These are phyloP conservation scores for Penicillium goetzii DNA, from an alignment of 495 filamentous ascomycete genomes.

Conservation along the genomic window DNA sequence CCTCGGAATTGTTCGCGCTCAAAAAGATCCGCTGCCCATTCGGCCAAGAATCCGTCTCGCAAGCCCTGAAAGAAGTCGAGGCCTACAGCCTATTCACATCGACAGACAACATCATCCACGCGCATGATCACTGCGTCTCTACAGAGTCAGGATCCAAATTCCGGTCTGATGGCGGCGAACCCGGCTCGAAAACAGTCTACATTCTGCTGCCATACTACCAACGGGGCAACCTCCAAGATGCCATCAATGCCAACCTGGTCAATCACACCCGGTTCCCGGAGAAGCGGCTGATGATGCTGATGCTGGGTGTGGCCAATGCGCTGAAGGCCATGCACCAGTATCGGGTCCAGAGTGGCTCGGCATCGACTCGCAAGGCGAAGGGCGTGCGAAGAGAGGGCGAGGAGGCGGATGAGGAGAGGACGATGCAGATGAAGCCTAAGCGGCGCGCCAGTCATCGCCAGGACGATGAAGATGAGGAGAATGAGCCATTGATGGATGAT, in stretches of 20 bases:
- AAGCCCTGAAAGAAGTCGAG: conserved; percentile 95
- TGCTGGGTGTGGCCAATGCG: conserved; percentile 88
- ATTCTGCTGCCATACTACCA: conserved; percentile 94
- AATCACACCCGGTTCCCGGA: conserved; percentile 95
- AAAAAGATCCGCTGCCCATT: conserved; percentile 99
- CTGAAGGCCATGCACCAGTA: conserved; percentile 91
- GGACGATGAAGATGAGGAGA: conserved; percentile 72
- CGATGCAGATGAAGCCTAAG: conserved; percentile 58
- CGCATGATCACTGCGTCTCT: conserved; percentile 78
- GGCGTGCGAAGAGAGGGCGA: conserved; percentile 61
- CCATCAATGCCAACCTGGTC: conserved; percentile 97
- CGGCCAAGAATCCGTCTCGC: conserved; percentile 90
- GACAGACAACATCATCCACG: conserved; percentile 85
- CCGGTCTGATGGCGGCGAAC: conserved; percentile 57
- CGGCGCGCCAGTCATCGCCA: conserved; percentile 44
- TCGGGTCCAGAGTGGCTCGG: conserved; percentile 60
- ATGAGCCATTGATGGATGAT: conserved; percentile 80
- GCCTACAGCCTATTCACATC: conserved; percentile 88
- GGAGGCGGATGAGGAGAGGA: conserved; percentile 62
- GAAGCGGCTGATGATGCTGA: conserved; percentile 82
- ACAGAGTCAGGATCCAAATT: conserved; percentile 63
- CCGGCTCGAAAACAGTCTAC: conserved; percentile 87
- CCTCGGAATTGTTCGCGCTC: conserved; percentile 82
- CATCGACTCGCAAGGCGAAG: conserved; percentile 61
- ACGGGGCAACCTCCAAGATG: conserved; percentile 92